Conservation (phyloP, 106 monocot genomes). For the Dioscorea zingiberensis region DNA sequence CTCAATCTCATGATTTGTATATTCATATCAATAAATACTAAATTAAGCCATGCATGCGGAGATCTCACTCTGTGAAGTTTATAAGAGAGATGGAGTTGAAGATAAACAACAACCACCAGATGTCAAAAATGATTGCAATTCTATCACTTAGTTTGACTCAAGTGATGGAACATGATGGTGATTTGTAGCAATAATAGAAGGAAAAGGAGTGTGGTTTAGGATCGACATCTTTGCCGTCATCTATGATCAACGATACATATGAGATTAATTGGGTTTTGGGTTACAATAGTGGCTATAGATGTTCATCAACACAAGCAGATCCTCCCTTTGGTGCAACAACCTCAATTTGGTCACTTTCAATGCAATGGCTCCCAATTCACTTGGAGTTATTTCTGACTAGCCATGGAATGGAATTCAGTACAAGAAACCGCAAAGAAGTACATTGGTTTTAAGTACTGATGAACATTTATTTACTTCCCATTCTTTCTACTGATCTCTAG, state of each 20-base stretch:
- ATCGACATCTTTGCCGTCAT: neutral
- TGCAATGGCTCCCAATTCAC: neutral
- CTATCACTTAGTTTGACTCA: constrained; percentile 5
- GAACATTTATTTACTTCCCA: too few species aligned
- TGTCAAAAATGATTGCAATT: neutral
- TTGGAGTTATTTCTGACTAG: too few species aligned
- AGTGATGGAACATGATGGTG: neutral
- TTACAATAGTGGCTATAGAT: neutral
- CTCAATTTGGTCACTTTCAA: neutral
- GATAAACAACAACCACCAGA: constrained; percentile 7
- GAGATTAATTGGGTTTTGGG: constrained; percentile 6
- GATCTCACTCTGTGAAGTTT: constrained; percentile 45
- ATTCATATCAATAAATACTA: too few species aligned
- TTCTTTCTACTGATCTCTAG: too few species aligned
- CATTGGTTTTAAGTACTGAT: neutral
- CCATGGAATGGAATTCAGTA: constrained; percentile 12
- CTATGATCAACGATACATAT: neutral
- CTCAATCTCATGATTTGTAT: neutral
- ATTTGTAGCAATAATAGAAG: neutral
- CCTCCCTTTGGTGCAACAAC: constrained; percentile 1
- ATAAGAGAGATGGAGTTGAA: constrained; percentile 44
- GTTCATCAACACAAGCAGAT: neutral
- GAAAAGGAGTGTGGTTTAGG: neutral
- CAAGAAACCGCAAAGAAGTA: neutral
- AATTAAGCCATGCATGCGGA: constrained; percentile 22